Evolutionary conservation across 2,329 filamentous ascomycete genomes (phyloP), one percentile per base, ranked within the genome.

Genomic region (Paraphaeosphaeria minitans): DNA sequence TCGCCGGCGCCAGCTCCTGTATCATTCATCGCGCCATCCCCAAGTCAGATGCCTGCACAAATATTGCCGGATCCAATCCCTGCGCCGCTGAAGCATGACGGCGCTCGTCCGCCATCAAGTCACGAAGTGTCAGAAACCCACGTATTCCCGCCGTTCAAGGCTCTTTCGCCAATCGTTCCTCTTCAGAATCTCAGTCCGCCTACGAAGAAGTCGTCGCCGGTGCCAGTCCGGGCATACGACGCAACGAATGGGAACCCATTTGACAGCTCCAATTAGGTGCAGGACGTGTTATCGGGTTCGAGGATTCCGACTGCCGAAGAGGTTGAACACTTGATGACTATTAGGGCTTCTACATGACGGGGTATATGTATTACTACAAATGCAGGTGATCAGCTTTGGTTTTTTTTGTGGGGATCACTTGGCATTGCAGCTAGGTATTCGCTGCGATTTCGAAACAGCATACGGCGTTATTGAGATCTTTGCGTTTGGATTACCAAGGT

Each of bases 181-280:
- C 79, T 83, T 57, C 83, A 84, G 63, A 86, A 87, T 57, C 71
- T 87, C 52, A 86, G 84, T 16, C 86, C 87, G 24, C 87, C 86
- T 1, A 79, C 85, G 64, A 87, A 90, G 77, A 78, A 80, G 59
- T 55, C 60, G 35, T 67, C 64, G 45, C 68, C 67, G 4, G 66
- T 63, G 24, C 72, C 69, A 1, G 69, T 72, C 10, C 57, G 66
- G 33, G 55, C 56, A 13, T 49, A 51, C 14, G 58, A 62, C 35
- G 49, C 53, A 1, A 10, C 46, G 4, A 53, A 49, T 22, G 53
- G 49, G 2, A 56, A 58, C 13, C 29, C 46, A 8, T 31, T 52
- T 13, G 56, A 45, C 21, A 45, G 24, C 43, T 50, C 50, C 22
- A 22, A 48, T 10, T 54, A 54, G 47, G 42, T 49, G 4, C 13